These are phyloP conservation scores for Botryobasidium botryosum DNA, from an alignment of 768 basidiomycete species.

Conservation along the genomic window DNA sequence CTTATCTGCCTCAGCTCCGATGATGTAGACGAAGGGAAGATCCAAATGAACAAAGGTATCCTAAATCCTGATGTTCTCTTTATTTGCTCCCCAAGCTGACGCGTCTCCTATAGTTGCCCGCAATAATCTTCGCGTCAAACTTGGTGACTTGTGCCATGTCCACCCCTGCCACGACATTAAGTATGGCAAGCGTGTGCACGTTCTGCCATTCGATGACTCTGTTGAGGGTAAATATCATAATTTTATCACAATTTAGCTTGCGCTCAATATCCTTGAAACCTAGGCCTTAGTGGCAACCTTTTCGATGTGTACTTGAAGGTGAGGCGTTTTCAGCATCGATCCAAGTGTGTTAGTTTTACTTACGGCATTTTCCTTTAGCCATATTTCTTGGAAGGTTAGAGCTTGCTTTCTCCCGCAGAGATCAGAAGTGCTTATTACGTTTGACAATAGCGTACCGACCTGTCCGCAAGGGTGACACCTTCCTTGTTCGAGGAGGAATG, in stretches of 20 bases:
- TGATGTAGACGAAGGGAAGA: constrained; percentile 94
- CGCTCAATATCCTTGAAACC: not conserved
- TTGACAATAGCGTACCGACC: constrained; percentile 61
- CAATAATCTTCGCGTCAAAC: constrained; percentile 94
- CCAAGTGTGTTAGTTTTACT: not conserved
- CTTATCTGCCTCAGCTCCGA: constrained; percentile 92
- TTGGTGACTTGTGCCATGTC: constrained; percentile 90
- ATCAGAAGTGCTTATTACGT: constrained; percentile 9
- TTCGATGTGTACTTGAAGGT: constrained; percentile 97
- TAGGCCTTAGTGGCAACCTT: constrained; percentile 78
- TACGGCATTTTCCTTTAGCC: constrained; percentile 29
- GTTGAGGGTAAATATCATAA: constrained; percentile 68
- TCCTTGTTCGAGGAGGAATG: constrained; percentile 98
- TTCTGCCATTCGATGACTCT: constrained; percentile 96
- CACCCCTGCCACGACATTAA: constrained; percentile 96
- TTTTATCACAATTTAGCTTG: not conserved
- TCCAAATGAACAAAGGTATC: constrained; percentile 84
- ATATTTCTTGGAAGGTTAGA: constrained; percentile 95
- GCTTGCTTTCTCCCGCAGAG: constrained; percentile 11
- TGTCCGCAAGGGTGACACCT: constrained; percentile 94
- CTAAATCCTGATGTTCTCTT: not conserved
- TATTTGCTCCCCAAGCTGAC: not conserved
- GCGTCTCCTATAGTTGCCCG: constrained; percentile 54
- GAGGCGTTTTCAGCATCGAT: constrained; percentile 5
- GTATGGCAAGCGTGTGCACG: constrained; percentile 94